A percentile compares a stretch with the other conserved stretches of the same genome.
Evolutionary conservation across 2,329 filamentous ascomycete genomes (phyloP).

Genomic region (Penicillium vulpinum): DNA sequence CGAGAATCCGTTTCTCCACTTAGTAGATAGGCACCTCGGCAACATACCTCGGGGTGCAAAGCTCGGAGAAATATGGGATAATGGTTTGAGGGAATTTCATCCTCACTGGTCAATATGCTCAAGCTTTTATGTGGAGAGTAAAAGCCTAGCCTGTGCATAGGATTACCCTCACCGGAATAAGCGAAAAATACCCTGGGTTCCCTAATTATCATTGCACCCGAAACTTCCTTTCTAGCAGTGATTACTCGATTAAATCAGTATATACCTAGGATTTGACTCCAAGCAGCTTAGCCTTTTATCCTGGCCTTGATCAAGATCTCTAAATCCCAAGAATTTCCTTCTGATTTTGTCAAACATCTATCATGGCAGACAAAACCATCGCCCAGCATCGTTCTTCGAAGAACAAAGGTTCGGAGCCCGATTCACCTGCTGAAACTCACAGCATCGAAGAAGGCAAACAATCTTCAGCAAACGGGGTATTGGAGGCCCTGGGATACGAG

Average conservation of each 20-base stretch:
- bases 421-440: conserved; percentile 2
- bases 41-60: not conserved
- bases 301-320: not conserved
- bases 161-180: not conserved
- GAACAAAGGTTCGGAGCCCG: not conserved
- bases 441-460: conserved; percentile 14
- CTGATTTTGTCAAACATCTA: not conserved
- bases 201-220: not conserved
- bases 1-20: not conserved
- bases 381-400: not conserved
- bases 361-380: conserved; percentile 6
- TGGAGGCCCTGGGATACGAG: conserved; percentile 59
- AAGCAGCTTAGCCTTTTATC: not conserved
- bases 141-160: not conserved
- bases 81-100: not conserved
- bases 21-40: not conserved
- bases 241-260: not conserved
- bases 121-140: not conserved
- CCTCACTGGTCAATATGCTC: not conserved
- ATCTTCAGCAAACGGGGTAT: conserved; percentile 15
- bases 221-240: not conserved
- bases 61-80: not conserved
- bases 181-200: not conserved
- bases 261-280: not conserved
- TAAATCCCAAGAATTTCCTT: not conserved